Evolutionary conservation across 805 yeast genomes (phyloP).

Genomic region (Starmerella lactis-condensi): DNA sequence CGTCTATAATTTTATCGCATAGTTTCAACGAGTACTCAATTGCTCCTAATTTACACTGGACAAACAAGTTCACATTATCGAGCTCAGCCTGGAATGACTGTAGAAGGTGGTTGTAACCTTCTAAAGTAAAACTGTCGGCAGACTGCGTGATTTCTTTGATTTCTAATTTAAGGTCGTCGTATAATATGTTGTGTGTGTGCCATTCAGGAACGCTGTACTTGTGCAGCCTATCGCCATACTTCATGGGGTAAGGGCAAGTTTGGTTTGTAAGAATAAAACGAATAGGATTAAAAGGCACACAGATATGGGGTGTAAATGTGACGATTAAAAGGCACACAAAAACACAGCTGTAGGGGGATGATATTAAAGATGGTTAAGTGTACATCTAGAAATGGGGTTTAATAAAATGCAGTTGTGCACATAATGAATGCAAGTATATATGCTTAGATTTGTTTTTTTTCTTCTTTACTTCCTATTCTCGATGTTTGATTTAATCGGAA

Average conservation of each 20-base stretch:
- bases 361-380: neutral
- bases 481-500: too few species aligned
- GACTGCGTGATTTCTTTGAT: conserved; percentile 38
- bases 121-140: conserved; percentile 3
- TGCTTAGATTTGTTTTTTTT: too few species aligned
- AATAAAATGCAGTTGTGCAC: neutral
- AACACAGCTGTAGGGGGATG: neutral
- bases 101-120: conserved; percentile 8
- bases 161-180: conserved; percentile 51
- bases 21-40: conserved; percentile 33
- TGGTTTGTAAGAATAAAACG: neutral
- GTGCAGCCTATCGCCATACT: conserved; percentile 62
- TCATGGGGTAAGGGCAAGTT: conserved; percentile 35
- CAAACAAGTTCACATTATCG: conserved; percentile 33
- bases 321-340: neutral
- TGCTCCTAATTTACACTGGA: conserved; percentile 51
- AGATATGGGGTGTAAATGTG: neutral
- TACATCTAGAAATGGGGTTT: neutral
- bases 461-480: too few species aligned
- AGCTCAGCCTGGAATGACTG: conserved; percentile 12
- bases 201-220: conserved; percentile 74
- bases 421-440: neutral
- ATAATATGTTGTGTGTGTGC: conserved; percentile 67
- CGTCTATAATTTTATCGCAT: conserved; percentile 23
- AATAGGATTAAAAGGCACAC: neutral